Base-by-base conservation (phyloP, 163 green algal genomes). In the Volvox carteri region DNA sequence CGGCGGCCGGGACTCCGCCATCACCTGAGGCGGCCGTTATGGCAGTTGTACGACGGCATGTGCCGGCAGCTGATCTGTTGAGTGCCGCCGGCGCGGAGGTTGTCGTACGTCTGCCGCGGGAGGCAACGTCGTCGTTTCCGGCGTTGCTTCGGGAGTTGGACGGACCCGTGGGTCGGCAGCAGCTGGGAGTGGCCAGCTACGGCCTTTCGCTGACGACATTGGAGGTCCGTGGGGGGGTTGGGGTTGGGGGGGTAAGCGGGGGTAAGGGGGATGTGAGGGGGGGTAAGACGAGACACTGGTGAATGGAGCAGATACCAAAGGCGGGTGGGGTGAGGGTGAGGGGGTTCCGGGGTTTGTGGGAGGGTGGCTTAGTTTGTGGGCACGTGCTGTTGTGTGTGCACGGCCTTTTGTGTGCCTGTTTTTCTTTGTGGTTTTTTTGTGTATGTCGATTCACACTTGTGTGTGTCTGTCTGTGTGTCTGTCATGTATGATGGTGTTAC, bases 201-300 rank as follows among this genome's bases (percentile, higher is more conserved):
- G 95, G 95, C 16, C 84, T 97, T 48, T 94, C 90, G 7, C 91
- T 96, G 35, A 97, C 95, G 0, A 97, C 95, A 0, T 90, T 97
- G 25, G 95, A 97, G 81, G 81, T 87, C 30, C 5, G 4, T 2
- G 68, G 33, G 33, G 30, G 1, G 62, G n/a, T 74, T 74, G 62
- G 62, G 62, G 62, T 58, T 4, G 23, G 42, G 3, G 73, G 21
- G 44, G 28, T 3, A 4, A 28, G 25, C 0, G 4, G 44, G 50
- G 25, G n/a, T 41, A 39, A 28, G 35, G 46, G 21, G 46, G 4
- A 44, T 74, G 62, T 4, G 28, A n/a, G 58, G 19, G n/a, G 58
- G 58, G 58, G n/a, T n/a, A n/a, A n/a, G n/a, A n/a, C n/a, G n/a
- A n/a, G n/a, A n/a, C n/a, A n/a, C n/a, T n/a, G n/a, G n/a, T n/a